Conservation (phyloP, 2,329 filamentous ascomycete species). For the Dothistroma septosporum region DNA sequence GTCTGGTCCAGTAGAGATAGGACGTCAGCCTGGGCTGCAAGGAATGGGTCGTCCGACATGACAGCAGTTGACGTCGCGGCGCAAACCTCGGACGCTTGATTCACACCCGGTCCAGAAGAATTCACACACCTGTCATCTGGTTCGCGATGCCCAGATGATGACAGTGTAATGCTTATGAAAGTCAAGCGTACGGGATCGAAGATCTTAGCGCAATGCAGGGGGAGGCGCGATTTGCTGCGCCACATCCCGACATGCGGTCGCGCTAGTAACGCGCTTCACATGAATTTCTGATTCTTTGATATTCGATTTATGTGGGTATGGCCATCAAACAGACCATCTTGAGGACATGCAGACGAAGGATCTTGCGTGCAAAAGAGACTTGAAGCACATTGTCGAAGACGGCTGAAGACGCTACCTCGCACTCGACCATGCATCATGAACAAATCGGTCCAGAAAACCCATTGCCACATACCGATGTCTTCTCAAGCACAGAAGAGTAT, state of each 20-base stretch:
- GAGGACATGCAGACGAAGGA: no score
- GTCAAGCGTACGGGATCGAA: neutral
- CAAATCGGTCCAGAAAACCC: conserved; percentile 46
- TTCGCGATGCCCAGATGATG: neutral
- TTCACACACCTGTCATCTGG: neutral
- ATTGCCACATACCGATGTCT: conserved; percentile 65
- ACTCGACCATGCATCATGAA: neutral
- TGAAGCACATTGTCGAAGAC: neutral
- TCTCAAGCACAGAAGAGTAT: conserved; percentile 69
- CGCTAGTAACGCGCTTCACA: neutral
- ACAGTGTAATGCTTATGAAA: neutral
- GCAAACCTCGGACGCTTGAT: neutral
- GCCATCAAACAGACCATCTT: no score
- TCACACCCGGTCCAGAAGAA: neutral
- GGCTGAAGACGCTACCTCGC: neutral
- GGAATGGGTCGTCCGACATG: conserved; percentile 46
- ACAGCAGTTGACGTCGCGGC: neutral
- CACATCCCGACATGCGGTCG: neutral
- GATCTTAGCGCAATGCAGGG: neutral
- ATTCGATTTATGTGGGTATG: neutral
- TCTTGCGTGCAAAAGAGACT: neutral
- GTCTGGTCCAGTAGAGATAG: conserved; percentile 74
- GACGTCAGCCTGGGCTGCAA: conserved; percentile 64
- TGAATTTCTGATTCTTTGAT: conserved; percentile 1
- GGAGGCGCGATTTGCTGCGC: neutral